Evolutionary conservation across 495 filamentous ascomycete species (phyloP).

Genomic region (Penicillium riverlandense): DNA sequence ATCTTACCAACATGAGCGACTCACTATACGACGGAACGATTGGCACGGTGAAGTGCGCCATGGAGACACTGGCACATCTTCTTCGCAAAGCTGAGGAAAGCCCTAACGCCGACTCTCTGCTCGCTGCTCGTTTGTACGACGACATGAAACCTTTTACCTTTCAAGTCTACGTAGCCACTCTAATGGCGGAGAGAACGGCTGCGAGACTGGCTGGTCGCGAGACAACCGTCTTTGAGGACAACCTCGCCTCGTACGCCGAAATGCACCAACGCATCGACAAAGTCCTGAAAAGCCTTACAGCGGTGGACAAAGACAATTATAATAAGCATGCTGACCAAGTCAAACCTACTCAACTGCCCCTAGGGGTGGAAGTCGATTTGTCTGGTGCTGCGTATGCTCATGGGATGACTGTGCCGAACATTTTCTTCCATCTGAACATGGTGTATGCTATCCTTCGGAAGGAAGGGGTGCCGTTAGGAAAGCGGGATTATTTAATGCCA

Average conservation of each 20-base stretch:
- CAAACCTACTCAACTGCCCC: conserved; percentile 15
- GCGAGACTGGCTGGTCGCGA: conserved; percentile 21
- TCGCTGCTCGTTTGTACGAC: conserved; percentile 3
- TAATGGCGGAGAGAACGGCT: conserved; percentile 17
- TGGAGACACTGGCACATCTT: no score
- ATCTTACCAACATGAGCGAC: no score
- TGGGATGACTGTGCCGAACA: conserved; percentile 41
- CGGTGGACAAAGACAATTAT: conserved; percentile 27
- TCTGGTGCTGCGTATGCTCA: conserved; percentile 21
- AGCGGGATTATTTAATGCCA: conserved; percentile 40
- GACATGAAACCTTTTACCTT: conserved; percentile 44
- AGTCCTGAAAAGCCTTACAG: conserved; percentile 29
- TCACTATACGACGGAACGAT: no score
- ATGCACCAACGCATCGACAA: conserved; percentile 31
- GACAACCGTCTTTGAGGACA: conserved; percentile 19
- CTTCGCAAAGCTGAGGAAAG: no score
- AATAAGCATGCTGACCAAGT: conserved; percentile 24
- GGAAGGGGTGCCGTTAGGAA: conserved; percentile 51
- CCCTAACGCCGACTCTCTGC: background rate
- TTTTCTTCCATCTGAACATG: conserved; percentile 51
- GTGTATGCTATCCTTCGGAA: conserved; percentile 49
- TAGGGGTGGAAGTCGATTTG: conserved; percentile 8
- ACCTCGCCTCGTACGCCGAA: conserved; percentile 31
- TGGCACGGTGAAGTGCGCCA: no score
- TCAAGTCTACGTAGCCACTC: conserved; percentile 34